Base-by-base conservation (phyloP, 257 asterid genomes). In the Fraxinus quadrangulata region DNA sequence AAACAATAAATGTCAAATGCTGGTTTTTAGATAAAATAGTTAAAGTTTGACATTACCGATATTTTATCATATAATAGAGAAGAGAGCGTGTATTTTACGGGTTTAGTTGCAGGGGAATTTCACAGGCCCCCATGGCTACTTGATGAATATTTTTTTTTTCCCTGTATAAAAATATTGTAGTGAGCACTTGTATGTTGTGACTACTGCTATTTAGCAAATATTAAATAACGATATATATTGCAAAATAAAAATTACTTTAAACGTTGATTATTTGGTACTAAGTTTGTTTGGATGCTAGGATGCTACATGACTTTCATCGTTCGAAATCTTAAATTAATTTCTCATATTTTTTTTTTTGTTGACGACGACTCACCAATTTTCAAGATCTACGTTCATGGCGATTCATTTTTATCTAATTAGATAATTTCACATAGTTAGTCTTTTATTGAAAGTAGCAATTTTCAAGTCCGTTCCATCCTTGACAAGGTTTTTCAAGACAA, bases 1-100 rank as follows among this genome's bases (percentile, higher is more conserved):
- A 1, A 54, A 19, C 40, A 37, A 6, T 36, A 36, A 37, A 4
- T 10, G 23, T 54, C 9, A 21, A 54, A 54, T 54, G 7, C 2
- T 42, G 49, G 2, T 42, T 42, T 42, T 42, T 42, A 42, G 49
- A 2, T 42, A 3, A 11, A 40, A 11, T 42, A 11, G 49, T 42
- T 11, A 42, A 42, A 42, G 74, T 77, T 40, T 67, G 49, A 42
- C 2, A 42, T 42, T 42, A 12, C 16, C 2, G 54, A 36, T 7
- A 37, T 79, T 33, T 77, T 47, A 77, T 69, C 16, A 73, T 83
- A 69, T 23, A 45, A 80, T 17, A 54, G 9, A 66, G 34, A 63
- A 67, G 79, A 77, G 80, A 72, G 87, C 86, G 89, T 84, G 90
- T 82, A 40, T 51, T 84, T 74, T 85, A 79, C 86, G 82, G 83